Evolutionary conservation across 2,329 filamentous ascomycete species (phyloP), one percentile per base, ranked within the genome.

Genomic region (Aspergillus thermomutatus): DNA sequence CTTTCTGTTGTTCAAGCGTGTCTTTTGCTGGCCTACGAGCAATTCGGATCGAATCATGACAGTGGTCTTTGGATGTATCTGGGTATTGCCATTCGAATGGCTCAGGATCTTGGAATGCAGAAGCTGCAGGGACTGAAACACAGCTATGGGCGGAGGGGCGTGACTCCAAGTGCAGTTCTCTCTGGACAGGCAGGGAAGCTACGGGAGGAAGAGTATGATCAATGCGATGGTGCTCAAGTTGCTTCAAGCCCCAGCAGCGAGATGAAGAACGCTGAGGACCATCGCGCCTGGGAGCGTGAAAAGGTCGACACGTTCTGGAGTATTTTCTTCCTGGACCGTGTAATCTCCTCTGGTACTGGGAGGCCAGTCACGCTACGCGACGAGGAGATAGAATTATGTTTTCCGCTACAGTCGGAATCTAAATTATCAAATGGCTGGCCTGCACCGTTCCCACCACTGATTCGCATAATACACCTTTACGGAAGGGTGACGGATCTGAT

Each of bases 1-100:
- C 87, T 95, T 1, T 88, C 89, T 25, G 91, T 90, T 9, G 90
- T 94, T 0, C 92, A 96, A 66, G 90, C 91, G 0, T 92, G 88
- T 50, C 75, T 96, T 10, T 77, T 96, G 27, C 84, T 96, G 75
- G 91, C 91, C 0, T 96, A 96, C 67, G 91, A 95, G 63, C 88
- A 92, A 46, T 96, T 96, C 64, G 92, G 91, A 1, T 89, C 90
- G 10, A 90, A 91, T 62, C 90, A 92, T 65, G 92, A 96, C 67
- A 95, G 91, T 70, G 90, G 91, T 0, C 74, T 96, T 6, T 96
- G 92, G 91, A 95, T 96, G 91, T 96, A 95, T 68, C 80, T 96
- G 1, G 92, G 91, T 0, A 87, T 93, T 52, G 88, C 91, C 0
- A 96, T 96, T 58, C 87, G 91, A 4, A 89, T 92, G 85, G 88